These are phyloP conservation scores for Lepidium africanum DNA, from an alignment of 345 rosid genomes.

Conservation along the genomic window DNA sequence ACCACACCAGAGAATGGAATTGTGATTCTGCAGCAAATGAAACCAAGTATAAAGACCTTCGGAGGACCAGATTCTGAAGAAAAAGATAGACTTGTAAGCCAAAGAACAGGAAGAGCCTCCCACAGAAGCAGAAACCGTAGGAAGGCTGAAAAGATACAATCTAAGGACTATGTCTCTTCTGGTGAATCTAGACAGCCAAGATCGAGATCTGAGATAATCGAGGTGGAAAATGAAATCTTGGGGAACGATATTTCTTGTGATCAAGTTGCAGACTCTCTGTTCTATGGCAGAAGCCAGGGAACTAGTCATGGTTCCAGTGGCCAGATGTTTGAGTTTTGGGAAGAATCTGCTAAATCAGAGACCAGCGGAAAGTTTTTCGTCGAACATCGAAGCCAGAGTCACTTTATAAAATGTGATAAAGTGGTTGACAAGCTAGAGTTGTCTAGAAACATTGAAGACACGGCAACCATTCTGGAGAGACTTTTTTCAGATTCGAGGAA, in stretches of 20 bases:
- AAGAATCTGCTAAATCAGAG: slow-evolving; percentile 41
- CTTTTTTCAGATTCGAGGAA: slow-evolving; percentile 65
- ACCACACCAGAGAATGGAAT: slow-evolving; percentile 33
- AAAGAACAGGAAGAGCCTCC: slow-evolving; percentile 16
- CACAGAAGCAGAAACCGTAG: slow-evolving; percentile 9
- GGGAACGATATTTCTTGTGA: slow-evolving; percentile 67
- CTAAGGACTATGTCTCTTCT: slow-evolving; percentile 28
- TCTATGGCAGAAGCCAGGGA: slow-evolving; percentile 38
- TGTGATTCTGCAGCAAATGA: slow-evolving; percentile 47
- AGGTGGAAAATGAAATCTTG: slow-evolving; percentile 30
- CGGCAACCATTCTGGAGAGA: slow-evolving; percentile 57
- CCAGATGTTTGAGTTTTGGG: slow-evolving; percentile 48
- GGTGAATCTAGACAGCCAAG: slow-evolving; percentile 30
- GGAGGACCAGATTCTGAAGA: slow-evolving; percentile 40
- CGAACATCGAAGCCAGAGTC: slow-evolving; percentile 15
- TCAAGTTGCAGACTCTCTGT: slow-evolving; percentile 44
- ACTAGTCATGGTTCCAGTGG: slow-evolving; percentile 28
- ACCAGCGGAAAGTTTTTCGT: slow-evolving; percentile 7
- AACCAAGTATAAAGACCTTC: slow-evolving; percentile 40
- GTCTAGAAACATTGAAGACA: slow-evolving; percentile 36
- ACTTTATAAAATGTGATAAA: slow-evolving; percentile 48
- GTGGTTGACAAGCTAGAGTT: slow-evolving; percentile 63
- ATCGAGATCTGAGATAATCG: slow-evolving; percentile 31
- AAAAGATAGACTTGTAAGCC: slow-evolving; percentile 20
- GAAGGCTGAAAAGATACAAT: slow-evolving; percentile 26